Evolutionary conservation across 2,329 filamentous ascomycete genomes (phyloP).

Genomic region (Aspergillus melleus): DNA sequence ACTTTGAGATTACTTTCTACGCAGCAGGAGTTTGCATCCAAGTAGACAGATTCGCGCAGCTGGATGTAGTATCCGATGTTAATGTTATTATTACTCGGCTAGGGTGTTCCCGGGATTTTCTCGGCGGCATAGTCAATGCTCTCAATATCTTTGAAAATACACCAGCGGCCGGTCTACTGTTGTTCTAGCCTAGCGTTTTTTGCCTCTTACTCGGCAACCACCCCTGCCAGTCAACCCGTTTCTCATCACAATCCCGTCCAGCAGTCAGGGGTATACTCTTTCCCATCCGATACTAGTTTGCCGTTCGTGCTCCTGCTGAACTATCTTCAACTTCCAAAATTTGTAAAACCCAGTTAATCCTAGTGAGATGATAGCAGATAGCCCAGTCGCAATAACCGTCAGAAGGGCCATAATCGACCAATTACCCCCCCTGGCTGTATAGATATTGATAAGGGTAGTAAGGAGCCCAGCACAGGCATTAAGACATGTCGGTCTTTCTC

Average conservation of each 20-base stretch:
- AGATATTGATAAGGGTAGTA: conserved; percentile 1
- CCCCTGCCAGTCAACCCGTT: no score
- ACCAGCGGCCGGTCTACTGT: no score
- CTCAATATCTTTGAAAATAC: no score
- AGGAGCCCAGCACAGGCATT: neutral
- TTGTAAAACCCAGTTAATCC: neutral
- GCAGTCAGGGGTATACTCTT: neutral
- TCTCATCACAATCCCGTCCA: neutral
- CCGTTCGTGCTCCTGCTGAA: conserved; percentile 1
- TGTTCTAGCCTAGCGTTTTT: no score
- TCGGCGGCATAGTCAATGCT: no score
- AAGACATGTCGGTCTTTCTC: neutral
- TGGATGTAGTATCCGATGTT: no score
- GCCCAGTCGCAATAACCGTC: neutral
- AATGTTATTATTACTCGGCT: no score
- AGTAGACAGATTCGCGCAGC: no score
- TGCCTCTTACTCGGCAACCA: no score
- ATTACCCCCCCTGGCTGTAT: neutral
- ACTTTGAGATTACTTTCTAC: no score
- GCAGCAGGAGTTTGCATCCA: no score
- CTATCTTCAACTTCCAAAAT: neutral
- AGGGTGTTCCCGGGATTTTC: no score
- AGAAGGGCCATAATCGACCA: conserved; percentile 5
- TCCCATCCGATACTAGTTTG: neutral
- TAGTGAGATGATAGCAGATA: neutral